phyloP scores from a whole-genome alignment of 768 basidiomycete genomes.

The Holtermanniella nyarrowii region DNA sequence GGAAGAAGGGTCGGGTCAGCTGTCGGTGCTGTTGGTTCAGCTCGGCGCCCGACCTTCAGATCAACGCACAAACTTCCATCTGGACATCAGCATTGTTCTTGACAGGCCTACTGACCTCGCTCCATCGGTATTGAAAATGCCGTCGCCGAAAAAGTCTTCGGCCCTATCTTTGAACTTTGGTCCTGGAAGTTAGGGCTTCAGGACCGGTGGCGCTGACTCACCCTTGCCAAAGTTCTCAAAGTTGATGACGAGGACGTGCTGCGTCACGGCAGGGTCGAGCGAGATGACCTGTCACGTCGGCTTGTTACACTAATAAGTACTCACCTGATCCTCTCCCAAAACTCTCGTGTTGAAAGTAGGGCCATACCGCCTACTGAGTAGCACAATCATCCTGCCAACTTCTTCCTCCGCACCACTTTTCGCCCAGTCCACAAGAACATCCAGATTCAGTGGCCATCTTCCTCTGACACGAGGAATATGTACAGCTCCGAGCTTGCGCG shows the following conservation, averaged over 20 bases:
- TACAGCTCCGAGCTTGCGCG: constrained; percentile 8
- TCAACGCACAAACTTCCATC: constrained; percentile 1
- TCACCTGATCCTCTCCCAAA: constrained; percentile 34
- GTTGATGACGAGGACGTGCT: constrained; percentile 24
- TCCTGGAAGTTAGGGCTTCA: constrained; percentile 6
- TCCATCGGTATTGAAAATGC: constrained; percentile 40
- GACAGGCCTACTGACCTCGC: constrained; percentile 13
- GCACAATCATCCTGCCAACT: constrained; percentile 31
- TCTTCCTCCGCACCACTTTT: constrained; percentile 29
- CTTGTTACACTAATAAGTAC: no score
- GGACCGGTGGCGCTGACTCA: neutral
- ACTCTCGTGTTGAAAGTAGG: constrained; percentile 33
- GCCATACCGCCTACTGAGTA: constrained; percentile 18
- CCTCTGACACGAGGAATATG: constrained; percentile 22
- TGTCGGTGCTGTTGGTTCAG: constrained; percentile 23
- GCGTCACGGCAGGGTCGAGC: constrained; percentile 22
- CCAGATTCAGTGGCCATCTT: constrained; percentile 30
- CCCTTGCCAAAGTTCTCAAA: constrained; percentile 36
- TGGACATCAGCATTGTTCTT: neutral
- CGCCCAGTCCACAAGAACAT: constrained; percentile 30
- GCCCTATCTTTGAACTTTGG: constrained; percentile 21
- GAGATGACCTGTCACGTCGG: constrained; percentile 27
- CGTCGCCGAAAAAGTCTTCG: constrained; percentile 33
- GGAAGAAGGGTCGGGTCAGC: constrained; percentile 35
- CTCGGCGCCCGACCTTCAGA: neutral